Evolutionary conservation across 768 basidiomycete species (phyloP).

Genomic region (Baorangia bicolor): DNA sequence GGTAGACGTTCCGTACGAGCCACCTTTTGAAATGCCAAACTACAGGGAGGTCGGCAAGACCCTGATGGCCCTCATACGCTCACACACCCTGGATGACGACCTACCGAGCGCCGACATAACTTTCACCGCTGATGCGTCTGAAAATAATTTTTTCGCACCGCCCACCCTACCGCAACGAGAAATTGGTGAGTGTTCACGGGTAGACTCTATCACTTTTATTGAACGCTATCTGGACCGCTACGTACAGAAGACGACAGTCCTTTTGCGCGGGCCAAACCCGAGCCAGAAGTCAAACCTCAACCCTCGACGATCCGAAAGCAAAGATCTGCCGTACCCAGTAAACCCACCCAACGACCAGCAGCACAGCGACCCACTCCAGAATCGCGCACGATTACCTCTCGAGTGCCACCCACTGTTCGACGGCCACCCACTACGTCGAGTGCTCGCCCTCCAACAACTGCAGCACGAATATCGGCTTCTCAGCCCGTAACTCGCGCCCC

Average conservation of each 20-base stretch:
- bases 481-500: conserved; percentile 26
- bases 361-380: conserved; percentile 3
- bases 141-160: conserved; percentile 22
- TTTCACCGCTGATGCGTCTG: conserved; percentile 21
- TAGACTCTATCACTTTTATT: neutral
- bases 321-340: neutral
- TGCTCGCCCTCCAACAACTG: conserved; percentile 6
- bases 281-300: conserved; percentile 8
- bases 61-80: conserved; percentile 38
- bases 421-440: conserved; percentile 7
- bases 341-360: conserved; percentile 5
- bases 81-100: conserved; percentile 35
- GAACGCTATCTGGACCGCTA: neutral
- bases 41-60: conserved; percentile 42
- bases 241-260: conserved; percentile 30
- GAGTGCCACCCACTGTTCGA: conserved; percentile 8
- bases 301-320: neutral
- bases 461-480: conserved; percentile 10
- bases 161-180: conserved; percentile 19
- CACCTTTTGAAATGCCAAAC: conserved; percentile 50
- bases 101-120: conserved; percentile 15
- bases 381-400: conserved; percentile 6
- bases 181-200: conserved; percentile 21
- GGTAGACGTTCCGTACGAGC: conserved; percentile 43
- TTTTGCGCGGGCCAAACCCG: conserved; percentile 19